phyloP scores from a whole-genome alignment of 495 filamentous ascomycete species.

The Collariella sp. region DNA sequence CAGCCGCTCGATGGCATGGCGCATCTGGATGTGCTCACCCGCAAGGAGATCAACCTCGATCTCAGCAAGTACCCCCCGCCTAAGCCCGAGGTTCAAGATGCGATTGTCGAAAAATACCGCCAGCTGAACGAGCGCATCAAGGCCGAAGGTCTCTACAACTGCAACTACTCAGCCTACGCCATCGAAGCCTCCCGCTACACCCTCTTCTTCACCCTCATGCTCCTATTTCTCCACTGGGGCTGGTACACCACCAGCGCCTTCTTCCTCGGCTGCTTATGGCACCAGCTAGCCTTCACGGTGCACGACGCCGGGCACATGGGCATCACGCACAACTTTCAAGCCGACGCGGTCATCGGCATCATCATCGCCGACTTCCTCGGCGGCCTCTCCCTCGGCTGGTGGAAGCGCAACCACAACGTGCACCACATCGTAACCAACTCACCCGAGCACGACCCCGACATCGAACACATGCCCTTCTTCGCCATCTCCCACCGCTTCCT shows the following conservation, averaged over 20 bases:
- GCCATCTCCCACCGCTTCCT: conserved; percentile 86
- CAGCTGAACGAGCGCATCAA: conserved; percentile 59
- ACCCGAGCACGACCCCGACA: conserved; percentile 95
- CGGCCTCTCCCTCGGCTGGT: conserved; percentile 90
- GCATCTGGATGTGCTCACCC: conserved; percentile 66
- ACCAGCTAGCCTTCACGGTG: conserved; percentile 89
- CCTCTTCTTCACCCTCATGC: conserved; percentile 54
- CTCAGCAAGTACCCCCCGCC: conserved; percentile 73
- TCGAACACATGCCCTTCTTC: conserved; percentile 93
- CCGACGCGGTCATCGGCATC: conserved; percentile 80
- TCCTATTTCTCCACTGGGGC: conserved; percentile 55
- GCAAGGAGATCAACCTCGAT: conserved; percentile 67
- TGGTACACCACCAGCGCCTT: conserved; percentile 72
- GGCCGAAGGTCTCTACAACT: conserved; percentile 70
- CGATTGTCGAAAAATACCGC: conserved; percentile 74
- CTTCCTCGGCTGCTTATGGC: conserved; percentile 82
- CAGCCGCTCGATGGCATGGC: conserved; percentile 41
- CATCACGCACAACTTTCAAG: conserved; percentile 81
- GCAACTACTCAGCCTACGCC: conserved; percentile 75
- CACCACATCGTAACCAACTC: conserved; percentile 97
- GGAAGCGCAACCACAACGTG: conserved; percentile 96
- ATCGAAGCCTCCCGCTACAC: conserved; percentile 69
- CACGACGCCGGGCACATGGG: conserved; percentile 98
- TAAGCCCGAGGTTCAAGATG: conserved; percentile 64
- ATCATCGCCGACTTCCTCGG: conserved; percentile 85